Evolutionary conservation across 2,329 filamentous ascomycete species (phyloP), one percentile per base, ranked within the genome.

Genomic region (Colletotrichum costaricense): DNA sequence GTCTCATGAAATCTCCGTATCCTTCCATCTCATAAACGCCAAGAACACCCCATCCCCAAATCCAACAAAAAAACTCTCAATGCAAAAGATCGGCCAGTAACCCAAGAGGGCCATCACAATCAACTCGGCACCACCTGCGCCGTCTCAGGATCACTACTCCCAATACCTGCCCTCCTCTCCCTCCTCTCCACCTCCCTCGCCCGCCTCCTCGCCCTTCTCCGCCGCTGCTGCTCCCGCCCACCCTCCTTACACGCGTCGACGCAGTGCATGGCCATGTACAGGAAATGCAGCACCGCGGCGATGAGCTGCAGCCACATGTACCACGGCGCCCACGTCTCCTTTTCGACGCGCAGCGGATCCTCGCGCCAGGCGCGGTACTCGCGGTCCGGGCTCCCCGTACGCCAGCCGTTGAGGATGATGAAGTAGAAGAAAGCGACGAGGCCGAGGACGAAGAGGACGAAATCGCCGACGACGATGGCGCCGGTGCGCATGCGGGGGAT

Each of bases 271-370:
- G 74, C 28, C 75, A 76, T 76, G 75, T 74, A 76, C 12, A 76
- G 7, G 49, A 76, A 76, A 42, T 76, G 75, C 64, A 75, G 42
- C 19, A 76, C 46, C 35, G 75, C 75, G 33, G 74, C 73, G 57
- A 75, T 66, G 71, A 76, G 75, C 74, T 76, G 75, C n/a, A 76
- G 57, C 75, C 75, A 76, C 69, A 75, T 73, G 67, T 76, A 76
- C 75, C 75, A 76, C 12, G 75, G 75, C 9, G 74, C 74, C 75
- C 75, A 76, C 19, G 69, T 69, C 57, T 59, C 63, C 71, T 76
- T 76, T 26, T 76, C 74, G 35, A 46, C 54, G n/a, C 75, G 67
- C 24, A 68, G 69, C 19, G 73, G 75, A 58, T 76, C 75, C 62
- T 72, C 26, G 30, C 57, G 63, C 62, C 65, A 74, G 46, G 64